Evolutionary conservation across 208 protist genomes (phyloP).

Genomic region (Wallacemonas sp.): DNA sequence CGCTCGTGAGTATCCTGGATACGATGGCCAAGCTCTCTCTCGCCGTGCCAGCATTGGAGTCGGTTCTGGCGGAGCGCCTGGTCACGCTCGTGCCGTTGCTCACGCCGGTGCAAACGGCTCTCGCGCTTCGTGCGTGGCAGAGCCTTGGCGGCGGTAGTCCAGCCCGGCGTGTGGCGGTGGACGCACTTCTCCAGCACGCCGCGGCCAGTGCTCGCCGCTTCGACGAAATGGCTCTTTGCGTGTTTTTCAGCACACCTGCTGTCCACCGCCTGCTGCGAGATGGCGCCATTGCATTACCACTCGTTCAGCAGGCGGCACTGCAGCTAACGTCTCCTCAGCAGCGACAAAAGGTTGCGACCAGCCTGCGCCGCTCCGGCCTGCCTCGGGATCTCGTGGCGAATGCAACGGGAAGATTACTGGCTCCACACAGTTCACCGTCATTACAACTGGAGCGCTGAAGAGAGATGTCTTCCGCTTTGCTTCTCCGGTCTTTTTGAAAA

Average conservation of each 20-base stretch:
- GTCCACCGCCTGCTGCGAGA: constrained; percentile 63
- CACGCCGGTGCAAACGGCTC: constrained; percentile 54
- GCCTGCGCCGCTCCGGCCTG: constrained; percentile 44
- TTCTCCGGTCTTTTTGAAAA: no score
- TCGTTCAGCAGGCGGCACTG: constrained; percentile 54
- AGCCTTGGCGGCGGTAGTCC: constrained; percentile 61
- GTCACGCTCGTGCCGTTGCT: constrained; percentile 48
- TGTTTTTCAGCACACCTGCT: constrained; percentile 65
- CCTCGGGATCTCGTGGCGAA: constrained; percentile 50
- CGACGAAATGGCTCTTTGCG: constrained; percentile 57
- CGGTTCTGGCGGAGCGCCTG: constrained; percentile 42
- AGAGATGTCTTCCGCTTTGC: neutral
- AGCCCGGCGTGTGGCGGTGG: constrained; percentile 26
- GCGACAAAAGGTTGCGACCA: constrained; percentile 57
- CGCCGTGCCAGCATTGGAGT: constrained; percentile 46
- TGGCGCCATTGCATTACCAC: constrained; percentile 52
- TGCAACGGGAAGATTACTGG: constrained; percentile 11
- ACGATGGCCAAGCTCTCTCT: constrained; percentile 63
- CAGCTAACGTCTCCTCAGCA: constrained; percentile 44
- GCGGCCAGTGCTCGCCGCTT: constrained; percentile 43
- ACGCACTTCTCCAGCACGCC: constrained; percentile 53
- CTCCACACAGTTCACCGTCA: constrained; percentile 8
- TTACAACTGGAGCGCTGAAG: neutral
- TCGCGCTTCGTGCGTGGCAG: constrained; percentile 66
- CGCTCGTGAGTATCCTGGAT: constrained; percentile 65